Evolutionary conservation across 805 yeast genomes (phyloP).

Genomic region (Monosporozyma servazzii): DNA sequence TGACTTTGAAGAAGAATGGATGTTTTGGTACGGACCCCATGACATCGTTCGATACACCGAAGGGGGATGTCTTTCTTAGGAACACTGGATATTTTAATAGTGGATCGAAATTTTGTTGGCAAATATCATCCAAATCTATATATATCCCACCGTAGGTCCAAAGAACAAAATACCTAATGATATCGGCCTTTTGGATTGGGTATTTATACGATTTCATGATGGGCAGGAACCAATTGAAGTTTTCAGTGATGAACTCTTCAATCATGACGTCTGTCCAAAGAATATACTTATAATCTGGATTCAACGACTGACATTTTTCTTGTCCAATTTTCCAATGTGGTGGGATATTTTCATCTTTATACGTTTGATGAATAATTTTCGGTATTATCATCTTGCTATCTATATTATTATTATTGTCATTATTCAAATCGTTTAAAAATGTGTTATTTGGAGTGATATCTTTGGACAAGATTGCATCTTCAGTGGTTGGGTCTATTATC

Average conservation of each 20-base stretch:
- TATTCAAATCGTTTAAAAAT: background rate
- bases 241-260: constrained; percentile 64
- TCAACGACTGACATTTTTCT: constrained; percentile 59
- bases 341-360: constrained; percentile 69
- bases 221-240: constrained; percentile 75
- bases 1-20: constrained; percentile 67
- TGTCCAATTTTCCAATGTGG: constrained; percentile 74
- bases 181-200: constrained; percentile 85
- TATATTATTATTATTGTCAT: background rate
- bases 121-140: constrained; percentile 83
- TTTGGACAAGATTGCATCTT: constrained; percentile 44
- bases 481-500: constrained; percentile 55
- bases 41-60: constrained; percentile 86
- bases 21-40: constrained; percentile 84
- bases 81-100: constrained; percentile 71
- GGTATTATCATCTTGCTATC: constrained; percentile 52
- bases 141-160: constrained; percentile 82
- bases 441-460: constrained; percentile 35
- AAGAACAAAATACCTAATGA: constrained; percentile 75
- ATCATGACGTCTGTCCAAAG: constrained; percentile 86
- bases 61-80: constrained; percentile 76
- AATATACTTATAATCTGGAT: constrained; percentile 79
- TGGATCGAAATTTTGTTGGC: constrained; percentile 69
- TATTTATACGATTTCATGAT: constrained; percentile 71
- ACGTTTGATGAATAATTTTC: constrained; percentile 86